phyloP scores from a whole-genome alignment of 176 grass and related monocot species.

The Guadua angustifolia region DNA sequence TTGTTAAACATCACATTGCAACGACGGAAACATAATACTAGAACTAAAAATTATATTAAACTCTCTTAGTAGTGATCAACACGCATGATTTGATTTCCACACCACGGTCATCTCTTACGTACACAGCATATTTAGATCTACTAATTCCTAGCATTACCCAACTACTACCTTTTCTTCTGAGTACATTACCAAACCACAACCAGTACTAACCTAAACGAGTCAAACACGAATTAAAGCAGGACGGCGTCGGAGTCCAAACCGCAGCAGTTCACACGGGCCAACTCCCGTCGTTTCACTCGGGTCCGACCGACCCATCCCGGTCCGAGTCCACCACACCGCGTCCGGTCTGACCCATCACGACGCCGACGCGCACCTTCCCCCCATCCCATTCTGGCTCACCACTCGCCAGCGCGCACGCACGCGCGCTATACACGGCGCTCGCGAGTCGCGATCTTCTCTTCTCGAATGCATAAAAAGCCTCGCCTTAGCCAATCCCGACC shows the following conservation, averaged over 20 bases:
- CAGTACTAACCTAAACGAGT: not conserved
- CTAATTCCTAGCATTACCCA: not conserved
- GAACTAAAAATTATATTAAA: not conserved
- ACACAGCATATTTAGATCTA: not conserved
- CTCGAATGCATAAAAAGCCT: slow-evolving; percentile 32
- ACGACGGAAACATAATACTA: not conserved
- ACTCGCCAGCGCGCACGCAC: not conserved
- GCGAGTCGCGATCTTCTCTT: not conserved
- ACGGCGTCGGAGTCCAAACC: slow-evolving; percentile 13
- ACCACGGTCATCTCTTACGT: not conserved
- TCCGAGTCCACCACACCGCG: slow-evolving; percentile 36
- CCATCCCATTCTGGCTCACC: not conserved
- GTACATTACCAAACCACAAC: not conserved
- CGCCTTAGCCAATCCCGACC: not conserved
- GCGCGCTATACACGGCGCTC: not conserved
- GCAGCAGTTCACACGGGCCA: slow-evolving; percentile 46
- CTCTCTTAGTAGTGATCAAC: not conserved
- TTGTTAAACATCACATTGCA: not conserved
- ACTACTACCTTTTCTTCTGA: not conserved
- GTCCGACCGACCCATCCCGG: not conserved
- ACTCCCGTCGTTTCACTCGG: not conserved
- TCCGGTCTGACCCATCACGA: not conserved
- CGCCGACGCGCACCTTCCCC: not conserved
- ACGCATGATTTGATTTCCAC: not conserved
- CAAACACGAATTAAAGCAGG: slow-evolving; percentile 29